These are phyloP conservation scores for Stenocarpella maydis DNA, from an alignment of 2,329 filamentous ascomycete genomes.

Conservation along the genomic window DNA sequence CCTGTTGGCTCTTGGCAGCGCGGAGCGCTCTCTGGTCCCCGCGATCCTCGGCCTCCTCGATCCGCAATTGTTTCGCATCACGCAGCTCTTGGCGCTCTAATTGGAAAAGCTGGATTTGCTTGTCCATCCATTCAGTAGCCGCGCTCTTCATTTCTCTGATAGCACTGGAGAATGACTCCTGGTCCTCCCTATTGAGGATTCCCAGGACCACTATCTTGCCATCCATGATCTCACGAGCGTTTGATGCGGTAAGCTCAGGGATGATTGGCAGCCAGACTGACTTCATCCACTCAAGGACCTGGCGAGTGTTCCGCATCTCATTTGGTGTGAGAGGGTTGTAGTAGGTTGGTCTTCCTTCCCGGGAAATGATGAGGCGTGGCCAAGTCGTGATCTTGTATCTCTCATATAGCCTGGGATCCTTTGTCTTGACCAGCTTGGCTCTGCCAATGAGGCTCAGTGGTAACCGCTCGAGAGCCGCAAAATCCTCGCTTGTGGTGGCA, in stretches of 20 bases:
- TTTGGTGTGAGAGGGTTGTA: conserved; percentile 86
- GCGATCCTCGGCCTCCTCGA: conserved; percentile 95
- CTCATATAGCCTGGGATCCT: conserved; percentile 76
- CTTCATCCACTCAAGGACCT: conserved; percentile 91
- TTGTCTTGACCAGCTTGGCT: conserved; percentile 87
- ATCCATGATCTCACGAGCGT: conserved; percentile 94
- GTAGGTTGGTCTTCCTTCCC: conserved; percentile 89
- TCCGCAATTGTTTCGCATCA: conserved; percentile 91
- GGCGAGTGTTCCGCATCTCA: conserved; percentile 88
- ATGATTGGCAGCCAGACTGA: conserved; percentile 96
- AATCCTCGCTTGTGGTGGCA: conserved; percentile 92
- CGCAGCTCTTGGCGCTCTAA: conserved; percentile 91
- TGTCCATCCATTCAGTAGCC: conserved; percentile 97
- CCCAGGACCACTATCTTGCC: conserved; percentile 94
- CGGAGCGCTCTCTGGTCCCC: conserved; percentile 87
- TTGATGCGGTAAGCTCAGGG: conserved; percentile 88
- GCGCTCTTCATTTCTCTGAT: conserved; percentile 94
- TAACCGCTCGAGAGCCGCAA: conserved; percentile 84
- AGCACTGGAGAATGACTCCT: conserved; percentile 79
- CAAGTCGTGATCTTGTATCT: conserved; percentile 96
- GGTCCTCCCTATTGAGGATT: conserved; percentile 80
- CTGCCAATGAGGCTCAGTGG: conserved; percentile 89
- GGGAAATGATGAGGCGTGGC: conserved; percentile 89
- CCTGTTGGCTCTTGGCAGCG: conserved; percentile 87
- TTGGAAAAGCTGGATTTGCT: conserved; percentile 90